phyloP scores from a whole-genome alignment of 2,329 filamentous ascomycete species.

The Chaetomium sp. region DNA sequence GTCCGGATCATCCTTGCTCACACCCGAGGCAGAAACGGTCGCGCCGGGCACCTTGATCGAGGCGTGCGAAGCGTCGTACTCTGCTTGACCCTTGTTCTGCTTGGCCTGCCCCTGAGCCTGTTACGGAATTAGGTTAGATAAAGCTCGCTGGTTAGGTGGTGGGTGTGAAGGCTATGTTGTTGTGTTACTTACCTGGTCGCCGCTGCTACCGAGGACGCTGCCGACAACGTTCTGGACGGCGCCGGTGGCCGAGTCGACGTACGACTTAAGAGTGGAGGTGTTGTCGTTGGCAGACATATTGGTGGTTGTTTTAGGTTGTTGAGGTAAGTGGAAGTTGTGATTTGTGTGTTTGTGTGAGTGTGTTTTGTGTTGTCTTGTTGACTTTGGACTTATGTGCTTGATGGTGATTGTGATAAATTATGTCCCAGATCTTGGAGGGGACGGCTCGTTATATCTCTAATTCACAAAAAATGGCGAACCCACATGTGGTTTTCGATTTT shows the following conservation, averaged over 20 bases:
- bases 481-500: too few species aligned
- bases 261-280: slow-evolving; percentile 70
- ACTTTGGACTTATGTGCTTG: not conserved
- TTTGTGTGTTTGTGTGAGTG: not conserved
- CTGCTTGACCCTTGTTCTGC: slow-evolving; percentile 57
- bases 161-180: not conserved
- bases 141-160: not conserved
- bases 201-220: slow-evolving; percentile 63
- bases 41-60: slow-evolving; percentile 67
- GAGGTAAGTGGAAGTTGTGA: not conserved
- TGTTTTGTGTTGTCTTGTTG: slow-evolving; percentile 1
- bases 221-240: slow-evolving; percentile 67
- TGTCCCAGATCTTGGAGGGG: too few species aligned
- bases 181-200: slow-evolving; percentile 44
- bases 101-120: slow-evolving; percentile 54
- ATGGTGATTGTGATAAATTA: not conserved
- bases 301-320: slow-evolving; percentile 12
- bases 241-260: slow-evolving; percentile 66
- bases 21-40: slow-evolving; percentile 62
- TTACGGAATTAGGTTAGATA: not conserved
- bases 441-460: not conserved
- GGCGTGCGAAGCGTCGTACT: slow-evolving; percentile 69
- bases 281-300: slow-evolving; percentile 40
- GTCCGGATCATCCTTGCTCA: slow-evolving; percentile 65
- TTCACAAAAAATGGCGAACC: not conserved